Evolutionary conservation across 2,329 filamentous ascomycete genomes (phyloP).

Genomic region (Diaporthe ilicicola): DNA sequence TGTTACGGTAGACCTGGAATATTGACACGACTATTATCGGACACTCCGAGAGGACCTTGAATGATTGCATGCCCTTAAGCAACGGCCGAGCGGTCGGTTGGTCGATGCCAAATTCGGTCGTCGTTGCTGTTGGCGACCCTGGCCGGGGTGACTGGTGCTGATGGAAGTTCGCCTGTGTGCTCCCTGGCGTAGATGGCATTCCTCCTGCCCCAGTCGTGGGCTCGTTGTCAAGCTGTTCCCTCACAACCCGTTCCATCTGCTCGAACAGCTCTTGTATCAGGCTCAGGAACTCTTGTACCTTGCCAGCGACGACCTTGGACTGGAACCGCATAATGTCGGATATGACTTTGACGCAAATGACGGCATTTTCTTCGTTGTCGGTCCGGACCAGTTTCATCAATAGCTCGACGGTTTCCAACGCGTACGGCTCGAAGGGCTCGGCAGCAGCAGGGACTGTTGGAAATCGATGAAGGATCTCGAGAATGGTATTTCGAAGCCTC

Average conservation of each 20-base stretch:
- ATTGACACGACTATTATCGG: slow-evolving; percentile 99
- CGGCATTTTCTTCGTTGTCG: slow-evolving; percentile 98
- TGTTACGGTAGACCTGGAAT: slow-evolving; percentile 88
- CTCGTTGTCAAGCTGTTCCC: slow-evolving; percentile 89
- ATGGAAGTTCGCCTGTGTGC: slow-evolving; percentile 77
- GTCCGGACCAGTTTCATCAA: slow-evolving; percentile 87
- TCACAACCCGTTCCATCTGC: slow-evolving; percentile 93
- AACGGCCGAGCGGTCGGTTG: slow-evolving; percentile 82
- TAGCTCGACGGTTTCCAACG: slow-evolving; percentile 87
- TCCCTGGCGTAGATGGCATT: slow-evolving; percentile 72
- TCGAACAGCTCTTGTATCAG: slow-evolving; percentile 97
- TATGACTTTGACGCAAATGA: slow-evolving; percentile 97
- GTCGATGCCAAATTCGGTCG: slow-evolving; percentile 82
- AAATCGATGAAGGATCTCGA: slow-evolving; percentile 93
- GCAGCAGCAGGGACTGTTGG: slow-evolving; percentile 74
- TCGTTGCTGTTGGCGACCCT: slow-evolving; percentile 85
- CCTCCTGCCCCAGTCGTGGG: slow-evolving; percentile 62
- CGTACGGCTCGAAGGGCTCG: slow-evolving; percentile 88
- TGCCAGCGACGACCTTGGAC: slow-evolving; percentile 77
- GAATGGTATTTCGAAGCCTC: slow-evolving; percentile 90
- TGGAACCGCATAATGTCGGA: slow-evolving; percentile 97
- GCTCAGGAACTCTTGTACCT: slow-evolving; percentile 88
- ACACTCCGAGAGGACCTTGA: slow-evolving; percentile 97
- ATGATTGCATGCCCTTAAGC: slow-evolving; percentile 95
- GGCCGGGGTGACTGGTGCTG: slow-evolving; percentile 75